These are phyloP conservation scores for Chlorophyllum brunneum DNA, from an alignment of 768 basidiomycete genomes.

Conservation along the genomic window DNA sequence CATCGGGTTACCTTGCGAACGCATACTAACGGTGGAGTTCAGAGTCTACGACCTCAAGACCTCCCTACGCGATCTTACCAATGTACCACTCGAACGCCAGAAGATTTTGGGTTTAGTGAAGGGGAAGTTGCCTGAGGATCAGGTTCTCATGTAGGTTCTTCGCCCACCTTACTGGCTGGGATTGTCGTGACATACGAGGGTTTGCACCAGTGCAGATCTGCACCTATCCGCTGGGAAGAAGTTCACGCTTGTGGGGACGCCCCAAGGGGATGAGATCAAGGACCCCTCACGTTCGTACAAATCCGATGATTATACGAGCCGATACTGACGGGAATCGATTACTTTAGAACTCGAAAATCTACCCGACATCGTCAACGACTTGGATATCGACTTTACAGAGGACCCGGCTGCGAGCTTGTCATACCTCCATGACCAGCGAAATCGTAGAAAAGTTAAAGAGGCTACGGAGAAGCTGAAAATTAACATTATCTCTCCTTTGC, in stretches of 20 bases:
- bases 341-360: conserved; percentile 56
- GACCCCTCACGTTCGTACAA: conserved; percentile 57
- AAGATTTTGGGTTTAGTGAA: conserved; percentile 86
- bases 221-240: conserved; percentile 59
- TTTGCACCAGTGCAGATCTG: conserved; percentile 47
- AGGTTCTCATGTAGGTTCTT: conserved; percentile 52
- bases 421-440: conserved; percentile 75
- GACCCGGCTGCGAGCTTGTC: conserved; percentile 51
- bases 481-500: conserved; percentile 72
- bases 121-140: conserved; percentile 77
- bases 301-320: neutral
- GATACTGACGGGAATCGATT: neutral
- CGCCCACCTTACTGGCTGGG: conserved; percentile 18
- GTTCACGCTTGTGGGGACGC: conserved; percentile 84
- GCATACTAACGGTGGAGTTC: conserved; percentile 10
- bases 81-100: conserved; percentile 79
- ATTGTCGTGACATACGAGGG: conserved; percentile 4
- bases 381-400: conserved; percentile 76
- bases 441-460: conserved; percentile 77
- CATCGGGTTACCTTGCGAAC: neutral
- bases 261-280: conserved; percentile 81
- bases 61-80: conserved; percentile 61
- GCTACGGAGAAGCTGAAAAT: conserved; percentile 59
- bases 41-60: conserved; percentile 83
- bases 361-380: conserved; percentile 73